Evolutionary conservation across 306 rosid species (phyloP).

Genomic region (Carpinus viminea): DNA sequence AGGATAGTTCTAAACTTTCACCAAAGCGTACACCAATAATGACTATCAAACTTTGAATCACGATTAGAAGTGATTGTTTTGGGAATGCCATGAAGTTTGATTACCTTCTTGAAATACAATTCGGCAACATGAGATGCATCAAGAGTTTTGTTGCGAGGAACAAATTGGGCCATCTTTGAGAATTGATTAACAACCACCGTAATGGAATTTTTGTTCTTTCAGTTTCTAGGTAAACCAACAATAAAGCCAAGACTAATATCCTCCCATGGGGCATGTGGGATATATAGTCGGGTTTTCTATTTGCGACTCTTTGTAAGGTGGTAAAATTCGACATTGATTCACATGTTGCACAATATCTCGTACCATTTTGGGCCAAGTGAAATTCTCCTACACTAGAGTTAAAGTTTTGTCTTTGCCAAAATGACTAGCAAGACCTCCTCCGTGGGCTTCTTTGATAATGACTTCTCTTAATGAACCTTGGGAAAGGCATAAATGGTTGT

Average conservation of each 20-base stretch:
- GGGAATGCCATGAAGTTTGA: too few relatives aligned
- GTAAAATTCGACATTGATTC: neutral
- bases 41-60: too few relatives aligned
- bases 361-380: neutral
- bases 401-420: conserved; percentile 1
- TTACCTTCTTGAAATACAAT: too few relatives aligned
- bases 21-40: too few relatives aligned
- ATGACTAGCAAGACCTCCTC: neutral
- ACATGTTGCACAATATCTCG: neutral
- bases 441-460: neutral
- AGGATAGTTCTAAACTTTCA: too few relatives aligned
- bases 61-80: too few relatives aligned
- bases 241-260: neutral
- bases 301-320: neutral
- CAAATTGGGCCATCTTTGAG: too few relatives aligned
- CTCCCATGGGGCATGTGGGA: neutral
- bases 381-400: neutral
- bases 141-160: too few relatives aligned
- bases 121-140: too few relatives aligned
- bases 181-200: too few relatives aligned
- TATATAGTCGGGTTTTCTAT: neutral
- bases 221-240: neutral
- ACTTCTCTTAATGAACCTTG: neutral
- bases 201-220: too few relatives aligned
- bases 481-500: too few relatives aligned